Evolutionary conservation across 495 filamentous ascomycete genomes (phyloP), one percentile per base, ranked within the genome.

Genomic region (Friedmanniomyces simplex): DNA sequence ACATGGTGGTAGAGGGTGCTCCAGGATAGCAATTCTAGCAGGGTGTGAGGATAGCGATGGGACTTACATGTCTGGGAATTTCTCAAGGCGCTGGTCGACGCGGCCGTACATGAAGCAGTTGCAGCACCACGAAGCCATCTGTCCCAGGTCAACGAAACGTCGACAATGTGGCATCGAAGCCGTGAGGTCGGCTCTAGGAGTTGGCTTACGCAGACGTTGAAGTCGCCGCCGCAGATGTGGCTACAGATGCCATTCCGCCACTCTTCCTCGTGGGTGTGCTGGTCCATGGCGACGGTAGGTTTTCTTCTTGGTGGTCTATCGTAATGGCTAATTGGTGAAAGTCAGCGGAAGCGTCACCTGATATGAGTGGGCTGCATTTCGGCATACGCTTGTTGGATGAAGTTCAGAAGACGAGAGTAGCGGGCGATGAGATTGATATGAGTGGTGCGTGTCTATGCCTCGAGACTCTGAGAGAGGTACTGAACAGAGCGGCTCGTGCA

Each of bases 181-280:
- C 28, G 28, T 12, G 18, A 49, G 4, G 2, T 10, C 18, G 46
- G 46, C 3, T 24, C 6, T 32, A 32, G 3, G 28, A 43, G n/a
- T 43, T 13, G 14, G 10, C 49, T 52, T 37, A 52, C 49, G 49
- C 49, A 52, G 16, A 24, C 8, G 1, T 37, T 20, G 32, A 14
- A 52, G 49, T 32, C 26, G 32, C 25, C 49, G 30, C 49, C 49
- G 49, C 49, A 52, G 21, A 52, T n/a, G 49, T 52, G 49, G 26
- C n/a, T 20, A 24, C 49, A 52, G 49, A 52, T 20, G 21, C 49
- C 49, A 37, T 52, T 52, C 5, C 25, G 25, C 49, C 49, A 52
- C 25, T 36, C 49, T 37, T 52, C 25, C n/a, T 52, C 30, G 28
- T 32, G 28, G 28, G 28, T 32, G 28, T 32, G 28, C 28, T 32